Conservation (phyloP, 192 early-diverging fungal species). For the Chytriomyces hyalinus region DNA sequence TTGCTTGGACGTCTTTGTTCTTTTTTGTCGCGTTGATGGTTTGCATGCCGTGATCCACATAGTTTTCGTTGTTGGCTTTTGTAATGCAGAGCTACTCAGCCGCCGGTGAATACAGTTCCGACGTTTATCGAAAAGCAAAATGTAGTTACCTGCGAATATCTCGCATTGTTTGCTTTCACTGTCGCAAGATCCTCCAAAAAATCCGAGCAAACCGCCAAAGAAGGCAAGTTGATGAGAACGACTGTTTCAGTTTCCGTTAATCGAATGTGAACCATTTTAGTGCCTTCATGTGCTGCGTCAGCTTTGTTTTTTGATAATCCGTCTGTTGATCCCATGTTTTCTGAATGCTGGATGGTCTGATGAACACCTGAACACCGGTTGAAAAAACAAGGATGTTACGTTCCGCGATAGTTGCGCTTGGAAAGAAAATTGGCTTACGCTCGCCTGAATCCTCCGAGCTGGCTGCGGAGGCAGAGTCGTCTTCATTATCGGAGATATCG, state of each 20-base stretch:
- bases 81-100: conserved; percentile 46
- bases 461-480: conserved; percentile 41
- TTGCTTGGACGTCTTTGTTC: conserved; percentile 62
- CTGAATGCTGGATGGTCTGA: too few relatives aligned
- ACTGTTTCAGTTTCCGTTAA: conserved; percentile 60
- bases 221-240: conserved; percentile 50
- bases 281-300: neutral
- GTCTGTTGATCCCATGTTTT: too few relatives aligned
- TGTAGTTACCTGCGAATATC: conserved; percentile 53
- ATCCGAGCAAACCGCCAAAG: conserved; percentile 52
- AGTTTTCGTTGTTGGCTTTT: conserved; percentile 60
- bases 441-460: conserved; percentile 34
- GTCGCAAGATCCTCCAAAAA: conserved; percentile 46
- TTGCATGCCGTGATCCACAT: conserved; percentile 55
- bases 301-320: too few relatives aligned
- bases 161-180: conserved; percentile 54
- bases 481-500: conserved; percentile 34
- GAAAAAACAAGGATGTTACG: neutral
- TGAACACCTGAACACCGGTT: too few relatives aligned
- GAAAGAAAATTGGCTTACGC: too few relatives aligned
- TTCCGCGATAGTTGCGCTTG: neutral
- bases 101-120: neutral
- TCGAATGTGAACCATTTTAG: conserved; percentile 43
- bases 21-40: conserved; percentile 58
- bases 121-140: neutral